phyloP scores from a whole-genome alignment of 257 asterid species.

The Solanum medicagineum region DNA sequence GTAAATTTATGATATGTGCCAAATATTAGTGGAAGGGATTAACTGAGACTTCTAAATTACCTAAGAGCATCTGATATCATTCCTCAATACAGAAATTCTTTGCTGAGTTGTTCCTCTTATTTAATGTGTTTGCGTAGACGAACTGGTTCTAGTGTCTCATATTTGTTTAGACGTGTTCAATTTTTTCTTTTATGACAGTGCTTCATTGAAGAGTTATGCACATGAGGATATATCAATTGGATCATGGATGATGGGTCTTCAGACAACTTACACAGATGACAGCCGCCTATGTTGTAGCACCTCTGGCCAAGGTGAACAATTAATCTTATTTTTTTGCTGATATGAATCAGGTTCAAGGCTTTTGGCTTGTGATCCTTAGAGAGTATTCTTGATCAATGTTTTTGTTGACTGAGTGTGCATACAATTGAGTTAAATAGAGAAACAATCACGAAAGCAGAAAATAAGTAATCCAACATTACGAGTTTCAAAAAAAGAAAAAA shows the following conservation, averaged over 20 bases:
- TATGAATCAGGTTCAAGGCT: not conserved
- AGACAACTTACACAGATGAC: constrained; percentile 74
- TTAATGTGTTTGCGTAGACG: not conserved
- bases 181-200: constrained; percentile 35
- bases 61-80: not conserved
- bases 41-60: not conserved
- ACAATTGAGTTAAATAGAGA: not conserved
- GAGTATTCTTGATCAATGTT: not conserved
- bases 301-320: constrained; percentile 47
- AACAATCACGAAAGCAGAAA: not conserved
- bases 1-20: not conserved
- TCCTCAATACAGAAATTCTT: not conserved
- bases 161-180: not conserved
- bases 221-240: constrained; percentile 76
- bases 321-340: not conserved
- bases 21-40: not conserved
- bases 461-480: not conserved
- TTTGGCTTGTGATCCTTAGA: not conserved
- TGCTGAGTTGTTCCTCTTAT: not conserved
- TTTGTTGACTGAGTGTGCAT: not conserved
- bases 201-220: constrained; percentile 72
- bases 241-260: constrained; percentile 96
- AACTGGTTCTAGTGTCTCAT: not conserved
- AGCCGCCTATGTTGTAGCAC: constrained; percentile 65
- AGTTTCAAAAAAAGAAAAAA: not conserved